Percentiles rank a stretch among this genome's conserved stretches.
phyloP scores from a whole-genome alignment of 2,329 filamentous ascomycete genomes.

The Zymoseptoria crescenta region DNA sequence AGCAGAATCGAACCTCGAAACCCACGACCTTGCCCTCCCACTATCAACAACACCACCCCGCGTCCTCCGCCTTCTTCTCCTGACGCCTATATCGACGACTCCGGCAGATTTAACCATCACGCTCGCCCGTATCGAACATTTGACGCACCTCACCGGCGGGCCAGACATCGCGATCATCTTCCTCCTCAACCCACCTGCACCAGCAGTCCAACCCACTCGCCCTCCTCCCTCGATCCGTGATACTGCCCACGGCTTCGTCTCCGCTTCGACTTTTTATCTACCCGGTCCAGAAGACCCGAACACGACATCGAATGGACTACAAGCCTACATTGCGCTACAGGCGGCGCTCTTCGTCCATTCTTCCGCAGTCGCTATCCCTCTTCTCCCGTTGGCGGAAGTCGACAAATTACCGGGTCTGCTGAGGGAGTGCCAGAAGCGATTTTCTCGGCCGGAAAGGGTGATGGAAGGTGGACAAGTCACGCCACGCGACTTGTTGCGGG shows the following conservation, averaged over 20 bases:
- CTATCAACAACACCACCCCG: conserved; percentile 7
- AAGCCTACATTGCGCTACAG: conserved; percentile 24
- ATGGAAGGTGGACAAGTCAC: conserved; percentile 15
- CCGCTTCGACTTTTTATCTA: not conserved
- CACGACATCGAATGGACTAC: conserved; percentile 7
- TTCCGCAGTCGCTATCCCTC: conserved; percentile 21
- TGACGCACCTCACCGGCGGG: conserved; percentile 24
- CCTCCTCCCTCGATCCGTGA: conserved; percentile 12
- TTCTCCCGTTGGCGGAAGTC: conserved; percentile 20
- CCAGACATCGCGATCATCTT: conserved; percentile 27
- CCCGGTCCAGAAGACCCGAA: not conserved
- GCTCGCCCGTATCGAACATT: conserved; percentile 26
- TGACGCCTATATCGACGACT: conserved; percentile 22
- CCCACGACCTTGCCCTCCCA: conserved; percentile 31
- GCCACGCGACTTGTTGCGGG: not conserved
- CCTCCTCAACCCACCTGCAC: conserved; percentile 17
- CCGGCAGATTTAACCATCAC: conserved; percentile 15
- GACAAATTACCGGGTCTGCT: conserved; percentile 20
- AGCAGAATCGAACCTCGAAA: conserved; percentile 28
- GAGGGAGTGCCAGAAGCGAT: conserved; percentile 7
- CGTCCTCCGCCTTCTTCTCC: conserved; percentile 26
- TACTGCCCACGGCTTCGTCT: not conserved
- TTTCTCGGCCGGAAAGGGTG: conserved; percentile 5
- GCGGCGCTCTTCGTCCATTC: conserved; percentile 14
- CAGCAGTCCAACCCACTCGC: conserved; percentile 6